Evolutionary conservation across 306 rosid species (phyloP).

Genomic region (Rosa chinensis): DNA sequence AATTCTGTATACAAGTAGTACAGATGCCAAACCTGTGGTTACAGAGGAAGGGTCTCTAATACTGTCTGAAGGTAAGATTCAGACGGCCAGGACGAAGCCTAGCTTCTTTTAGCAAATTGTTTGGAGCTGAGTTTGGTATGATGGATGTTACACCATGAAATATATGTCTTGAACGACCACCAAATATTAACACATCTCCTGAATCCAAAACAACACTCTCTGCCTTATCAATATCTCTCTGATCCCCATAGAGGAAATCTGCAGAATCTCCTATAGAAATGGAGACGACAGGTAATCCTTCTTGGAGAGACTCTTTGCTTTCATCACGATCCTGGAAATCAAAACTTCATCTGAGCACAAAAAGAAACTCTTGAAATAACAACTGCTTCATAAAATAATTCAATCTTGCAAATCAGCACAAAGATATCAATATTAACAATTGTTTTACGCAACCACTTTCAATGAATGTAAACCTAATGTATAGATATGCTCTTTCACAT

Average conservation of each 20-base stretch:
- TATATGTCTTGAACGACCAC: constrained; percentile 58
- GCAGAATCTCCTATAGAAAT: constrained; percentile 75
- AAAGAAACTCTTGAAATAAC: background rate
- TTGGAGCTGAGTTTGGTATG: constrained; percentile 56
- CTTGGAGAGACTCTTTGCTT: constrained; percentile 45
- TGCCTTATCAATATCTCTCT: constrained; percentile 46
- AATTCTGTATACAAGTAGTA: background rate
- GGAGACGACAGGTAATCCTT: constrained; percentile 68
- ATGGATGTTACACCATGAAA: constrained; percentile 69
- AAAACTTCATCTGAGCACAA: background rate
- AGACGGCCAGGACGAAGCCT: constrained; percentile 56
- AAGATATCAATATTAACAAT: background rate
- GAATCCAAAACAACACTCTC: constrained; percentile 51
- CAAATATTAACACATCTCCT: constrained; percentile 74
- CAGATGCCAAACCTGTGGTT: constrained; percentile 15
- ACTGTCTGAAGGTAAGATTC: constrained; percentile 70
- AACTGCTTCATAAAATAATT: background rate
- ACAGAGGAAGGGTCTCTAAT: constrained; percentile 5
- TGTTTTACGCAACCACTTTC: background rate
- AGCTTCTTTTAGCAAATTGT: constrained; percentile 34
- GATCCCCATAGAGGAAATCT: constrained; percentile 63
- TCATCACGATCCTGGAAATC: constrained; percentile 63
- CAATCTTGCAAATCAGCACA: background rate
- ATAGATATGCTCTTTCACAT: no score
- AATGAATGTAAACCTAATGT: background rate